Base-by-base conservation (phyloP, 75 land plant species). In the Azolla pinnata region DNA sequence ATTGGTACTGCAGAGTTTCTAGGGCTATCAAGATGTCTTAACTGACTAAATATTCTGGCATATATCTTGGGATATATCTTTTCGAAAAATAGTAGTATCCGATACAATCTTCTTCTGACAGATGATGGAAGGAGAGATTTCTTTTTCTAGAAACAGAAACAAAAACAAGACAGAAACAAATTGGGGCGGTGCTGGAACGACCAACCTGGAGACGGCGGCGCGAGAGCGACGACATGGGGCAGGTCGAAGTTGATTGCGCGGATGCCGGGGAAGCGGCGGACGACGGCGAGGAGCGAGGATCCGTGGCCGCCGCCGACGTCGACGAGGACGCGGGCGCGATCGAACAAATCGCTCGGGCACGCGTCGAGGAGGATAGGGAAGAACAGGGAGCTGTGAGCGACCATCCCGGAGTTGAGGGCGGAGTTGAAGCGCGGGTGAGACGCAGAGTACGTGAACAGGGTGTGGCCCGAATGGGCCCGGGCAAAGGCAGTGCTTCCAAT, bases 271-370 rank as follows among this genome's bases (percentile, higher is more conserved):
- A 67, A 29, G 60, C 57, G 55, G 26, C 55, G 42, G 21, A 78
- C 29, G 59, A 87, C 81, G 76, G 76, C 67, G 48, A 50, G 23
- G 23, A 87, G 60, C 55, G 81, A 67, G 10, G 71, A 59, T 10
- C 83, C 91, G 1, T 73, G 66, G 47, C 91, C 86, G 4, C 91
- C 91, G 0, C 91, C 91, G 4, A 87, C 82, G 46, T 87, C 91
- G 16, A 87, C 87, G 12, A 87, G 50, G 1, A 47, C 33, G 25
- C 38, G 20, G 24, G 84, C 70, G 10, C 77, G 80, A 0, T 57
- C 48, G 32, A 84, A 81, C 31, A n/a, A n/a, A n/a, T n/a, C n/a
- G n/a, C 85, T 88, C 2, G 68, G 59, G 67, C 81, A 87, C 42
- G 58, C 62, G 1, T 67, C 72, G 50, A 88, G 48, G 17, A 84